A percentile compares a stretch with the other conserved stretches of the same genome.
Conservation (phyloP, 768 basidiomycete genomes). For the Boletus vermiculosoides region DNA sequence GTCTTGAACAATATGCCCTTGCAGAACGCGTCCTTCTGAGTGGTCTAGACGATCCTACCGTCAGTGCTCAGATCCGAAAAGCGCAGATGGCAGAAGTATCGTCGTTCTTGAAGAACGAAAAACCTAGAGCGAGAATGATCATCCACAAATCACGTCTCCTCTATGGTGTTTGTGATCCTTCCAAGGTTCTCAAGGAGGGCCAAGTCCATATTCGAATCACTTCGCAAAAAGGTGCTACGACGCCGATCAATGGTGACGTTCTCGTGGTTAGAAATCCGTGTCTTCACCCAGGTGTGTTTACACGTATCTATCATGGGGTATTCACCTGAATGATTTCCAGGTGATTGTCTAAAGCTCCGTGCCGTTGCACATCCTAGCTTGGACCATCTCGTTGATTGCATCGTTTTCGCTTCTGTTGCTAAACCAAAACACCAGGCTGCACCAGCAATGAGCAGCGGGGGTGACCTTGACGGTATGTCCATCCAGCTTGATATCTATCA, state of each 20-base stretch:
- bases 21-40: slow-evolving; percentile 56
- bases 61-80: slow-evolving; percentile 42
- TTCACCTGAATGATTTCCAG: slow-evolving; percentile 26
- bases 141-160: slow-evolving; percentile 60
- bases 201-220: slow-evolving; percentile 63
- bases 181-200: slow-evolving; percentile 58
- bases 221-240: slow-evolving; percentile 49
- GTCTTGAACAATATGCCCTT: slow-evolving; percentile 44
- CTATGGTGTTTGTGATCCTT: slow-evolving; percentile 70
- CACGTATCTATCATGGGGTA: neutral
- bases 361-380: slow-evolving; percentile 52
- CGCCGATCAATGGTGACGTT: slow-evolving; percentile 59
- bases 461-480: slow-evolving; percentile 54
- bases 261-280: slow-evolving; percentile 69
- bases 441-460: slow-evolving; percentile 69
- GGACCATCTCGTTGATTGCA: slow-evolving; percentile 60
- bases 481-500: neutral
- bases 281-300: slow-evolving; percentile 55
- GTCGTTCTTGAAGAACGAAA: slow-evolving; percentile 51
- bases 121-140: slow-evolving; percentile 56
- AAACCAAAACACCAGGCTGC: slow-evolving; percentile 58
- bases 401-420: slow-evolving; percentile 63
- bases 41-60: slow-evolving; percentile 46
- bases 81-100: slow-evolving; percentile 51
- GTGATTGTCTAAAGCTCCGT: slow-evolving; percentile 63